phyloP scores from a whole-genome alignment of 2,329 filamentous ascomycete species.

The Periconia sp. region DNA sequence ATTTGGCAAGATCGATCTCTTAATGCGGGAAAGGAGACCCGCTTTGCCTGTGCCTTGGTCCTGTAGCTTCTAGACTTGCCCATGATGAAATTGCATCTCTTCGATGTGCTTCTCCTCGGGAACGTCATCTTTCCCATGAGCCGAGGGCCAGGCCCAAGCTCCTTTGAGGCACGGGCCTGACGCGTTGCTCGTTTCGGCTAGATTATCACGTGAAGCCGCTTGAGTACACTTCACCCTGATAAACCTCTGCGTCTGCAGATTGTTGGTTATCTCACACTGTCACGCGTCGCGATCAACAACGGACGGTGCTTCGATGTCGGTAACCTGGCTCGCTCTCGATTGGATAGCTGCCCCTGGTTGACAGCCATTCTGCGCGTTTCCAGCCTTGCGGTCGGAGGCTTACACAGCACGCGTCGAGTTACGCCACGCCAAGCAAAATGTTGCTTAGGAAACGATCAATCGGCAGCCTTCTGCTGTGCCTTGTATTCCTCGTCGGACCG shows the following conservation, averaged over 20 bases:
- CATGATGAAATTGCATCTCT: conserved; percentile 25
- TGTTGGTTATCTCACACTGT: too few relatives aligned
- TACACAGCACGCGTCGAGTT: too few relatives aligned
- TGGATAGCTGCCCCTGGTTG: too few relatives aligned
- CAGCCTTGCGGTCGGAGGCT: too few relatives aligned
- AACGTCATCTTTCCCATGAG: conserved; percentile 16
- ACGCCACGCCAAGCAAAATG: neutral
- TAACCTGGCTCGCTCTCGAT: too few relatives aligned
- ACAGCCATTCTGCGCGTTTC: too few relatives aligned
- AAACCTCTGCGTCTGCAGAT: too few relatives aligned
- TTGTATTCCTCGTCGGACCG: conserved; percentile 20
- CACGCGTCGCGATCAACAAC: too few relatives aligned
- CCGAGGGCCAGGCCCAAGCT: conserved; percentile 12
- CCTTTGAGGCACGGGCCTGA: conserved; percentile 1
- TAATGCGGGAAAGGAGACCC: conserved; percentile 18
- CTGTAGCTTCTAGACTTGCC: conserved; percentile 10
- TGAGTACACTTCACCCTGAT: conserved; percentile 2
- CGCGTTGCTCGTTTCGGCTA: conserved; percentile 2
- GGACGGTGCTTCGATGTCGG: too few relatives aligned
- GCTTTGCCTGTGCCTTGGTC: conserved; percentile 14
- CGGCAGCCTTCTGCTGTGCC: conserved; percentile 7
- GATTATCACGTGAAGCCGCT: neutral
- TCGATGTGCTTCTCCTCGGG: conserved; percentile 10
- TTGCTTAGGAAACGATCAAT: conserved; percentile 9
- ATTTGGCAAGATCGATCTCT: conserved; percentile 16